phyloP scores from a whole-genome alignment of 2,329 filamentous ascomycete genomes.

The Monilinia polystroma region DNA sequence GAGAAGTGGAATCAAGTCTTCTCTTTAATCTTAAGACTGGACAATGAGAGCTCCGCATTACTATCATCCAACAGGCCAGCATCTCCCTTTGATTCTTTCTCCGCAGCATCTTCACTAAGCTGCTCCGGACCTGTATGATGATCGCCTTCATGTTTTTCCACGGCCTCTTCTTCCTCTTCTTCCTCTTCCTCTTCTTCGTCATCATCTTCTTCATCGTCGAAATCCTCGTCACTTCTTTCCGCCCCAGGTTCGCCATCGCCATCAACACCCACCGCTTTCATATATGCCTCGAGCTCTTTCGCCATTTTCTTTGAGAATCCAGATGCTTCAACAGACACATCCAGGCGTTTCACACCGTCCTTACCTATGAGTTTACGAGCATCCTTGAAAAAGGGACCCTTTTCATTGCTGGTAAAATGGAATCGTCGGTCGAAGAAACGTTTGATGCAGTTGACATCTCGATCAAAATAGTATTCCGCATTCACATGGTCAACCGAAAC shows the following conservation, averaged over 20 bases:
- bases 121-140: neutral
- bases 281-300: constrained; percentile 88
- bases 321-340: constrained; percentile 86
- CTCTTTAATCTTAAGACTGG: constrained; percentile 34
- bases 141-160: neutral
- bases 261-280: constrained; percentile 67
- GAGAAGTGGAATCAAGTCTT: constrained; percentile 34
- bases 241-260: constrained; percentile 42
- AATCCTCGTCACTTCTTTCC: constrained; percentile 41
- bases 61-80: constrained; percentile 12
- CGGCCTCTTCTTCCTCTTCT: constrained; percentile 36
- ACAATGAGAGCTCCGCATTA: constrained; percentile 27
- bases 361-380: constrained; percentile 71
- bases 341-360: constrained; percentile 67
- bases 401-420: constrained; percentile 77
- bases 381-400: constrained; percentile 82
- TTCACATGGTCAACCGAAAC: constrained; percentile 92
- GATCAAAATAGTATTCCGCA: constrained; percentile 95
- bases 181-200: constrained; percentile 40
- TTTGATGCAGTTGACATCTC: constrained; percentile 94
- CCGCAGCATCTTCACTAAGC: neutral
- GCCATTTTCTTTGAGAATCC: constrained; percentile 97
- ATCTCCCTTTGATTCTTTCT: neutral
- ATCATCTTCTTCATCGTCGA: constrained; percentile 40
- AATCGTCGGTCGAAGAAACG: constrained; percentile 89